Evolutionary conservation across 1,284 basidiomycete genomes (phyloP).

Genomic region (Tilletia setariae): DNA sequence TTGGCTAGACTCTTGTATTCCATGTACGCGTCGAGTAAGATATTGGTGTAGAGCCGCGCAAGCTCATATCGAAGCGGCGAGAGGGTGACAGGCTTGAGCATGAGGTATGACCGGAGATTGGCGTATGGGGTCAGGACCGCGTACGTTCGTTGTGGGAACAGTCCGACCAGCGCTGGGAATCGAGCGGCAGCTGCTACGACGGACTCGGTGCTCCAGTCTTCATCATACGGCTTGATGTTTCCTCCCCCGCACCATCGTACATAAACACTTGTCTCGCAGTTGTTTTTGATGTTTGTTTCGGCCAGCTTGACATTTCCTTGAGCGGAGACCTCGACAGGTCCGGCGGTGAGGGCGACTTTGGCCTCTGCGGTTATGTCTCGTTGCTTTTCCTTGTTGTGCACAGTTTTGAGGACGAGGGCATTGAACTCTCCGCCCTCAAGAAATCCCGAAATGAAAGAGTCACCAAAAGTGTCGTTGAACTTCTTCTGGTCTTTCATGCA

Average conservation of each 20-base stretch:
- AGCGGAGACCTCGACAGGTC: constrained; percentile 18
- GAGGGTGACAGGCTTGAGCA: neutral
- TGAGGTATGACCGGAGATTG: neutral
- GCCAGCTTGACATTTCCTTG: constrained; percentile 15
- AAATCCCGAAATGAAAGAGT: constrained; percentile 14
- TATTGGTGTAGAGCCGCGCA: constrained; percentile 17
- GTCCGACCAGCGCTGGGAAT: constrained; percentile 13
- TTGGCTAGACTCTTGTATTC: constrained; percentile 16
- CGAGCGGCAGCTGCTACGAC: constrained; percentile 14
- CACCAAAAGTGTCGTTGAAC: constrained; percentile 15
- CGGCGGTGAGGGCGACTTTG: constrained; percentile 11
- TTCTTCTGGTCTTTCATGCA: constrained; percentile 8
- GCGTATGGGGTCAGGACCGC: constrained; percentile 9
- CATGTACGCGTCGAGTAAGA: constrained; percentile 14
- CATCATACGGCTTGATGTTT: constrained; percentile 16
- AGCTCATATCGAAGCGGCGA: constrained; percentile 8
- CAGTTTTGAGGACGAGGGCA: neutral
- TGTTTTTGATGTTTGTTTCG: constrained; percentile 16
- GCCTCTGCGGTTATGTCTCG: constrained; percentile 13
- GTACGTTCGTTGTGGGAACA: constrained; percentile 17
- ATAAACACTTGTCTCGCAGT: constrained; percentile 6
- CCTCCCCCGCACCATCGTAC: constrained; percentile 18
- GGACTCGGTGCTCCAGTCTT: constrained; percentile 14
- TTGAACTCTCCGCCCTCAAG: constrained; percentile 18
- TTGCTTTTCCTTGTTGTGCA: constrained; percentile 16